Evolutionary conservation across 106 monocot species (phyloP).

Genomic region (Dendrobium officinale): DNA sequence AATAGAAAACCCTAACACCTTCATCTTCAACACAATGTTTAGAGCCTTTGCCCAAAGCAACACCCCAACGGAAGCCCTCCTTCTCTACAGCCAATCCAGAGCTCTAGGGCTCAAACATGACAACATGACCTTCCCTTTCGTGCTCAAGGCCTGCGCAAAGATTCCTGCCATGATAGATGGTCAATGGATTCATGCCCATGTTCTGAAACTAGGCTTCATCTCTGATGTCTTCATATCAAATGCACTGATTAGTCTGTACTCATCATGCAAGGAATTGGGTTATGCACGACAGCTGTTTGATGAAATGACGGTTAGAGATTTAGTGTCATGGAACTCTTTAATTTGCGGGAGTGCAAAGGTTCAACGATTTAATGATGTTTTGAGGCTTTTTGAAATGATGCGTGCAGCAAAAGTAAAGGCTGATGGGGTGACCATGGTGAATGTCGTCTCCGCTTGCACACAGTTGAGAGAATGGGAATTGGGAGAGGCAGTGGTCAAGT

Average conservation of each 20-base stretch:
- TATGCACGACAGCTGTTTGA: slow-evolving; percentile 29
- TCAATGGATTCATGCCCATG: slow-evolving; percentile 21
- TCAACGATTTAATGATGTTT: slow-evolving; percentile 17
- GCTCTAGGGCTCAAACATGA: slow-evolving; percentile 15
- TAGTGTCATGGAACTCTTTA: slow-evolving; percentile 46
- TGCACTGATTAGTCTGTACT: slow-evolving; percentile 29
- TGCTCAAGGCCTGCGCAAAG: slow-evolving; percentile 33
- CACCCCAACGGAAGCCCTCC: slow-evolving; percentile 22
- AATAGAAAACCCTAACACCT: slow-evolving; percentile 22
- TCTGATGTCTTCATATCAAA: slow-evolving; percentile 29
- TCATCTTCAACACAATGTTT: slow-evolving; percentile 25
- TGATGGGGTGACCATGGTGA: slow-evolving; percentile 45
- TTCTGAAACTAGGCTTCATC: slow-evolving; percentile 22
- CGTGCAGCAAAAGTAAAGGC: slow-evolving; percentile 14
- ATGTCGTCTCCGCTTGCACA: slow-evolving; percentile 35
- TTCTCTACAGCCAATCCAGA: slow-evolving; percentile 22
- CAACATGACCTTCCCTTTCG: slow-evolving; percentile 36
- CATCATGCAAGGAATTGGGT: slow-evolving; percentile 9
- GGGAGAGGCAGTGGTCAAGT: slow-evolving; percentile 25
- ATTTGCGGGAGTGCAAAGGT: slow-evolving; percentile 29
- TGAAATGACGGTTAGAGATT: slow-evolving; percentile 34
- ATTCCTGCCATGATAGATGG: slow-evolving; percentile 17
- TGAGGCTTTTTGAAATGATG: slow-evolving; percentile 28
- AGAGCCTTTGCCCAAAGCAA: slow-evolving; percentile 22
- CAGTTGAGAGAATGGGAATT: slow-evolving; percentile 31